phyloP scores from a whole-genome alignment of 352 stramenopile species.

The Phytophthora idaei region DNA sequence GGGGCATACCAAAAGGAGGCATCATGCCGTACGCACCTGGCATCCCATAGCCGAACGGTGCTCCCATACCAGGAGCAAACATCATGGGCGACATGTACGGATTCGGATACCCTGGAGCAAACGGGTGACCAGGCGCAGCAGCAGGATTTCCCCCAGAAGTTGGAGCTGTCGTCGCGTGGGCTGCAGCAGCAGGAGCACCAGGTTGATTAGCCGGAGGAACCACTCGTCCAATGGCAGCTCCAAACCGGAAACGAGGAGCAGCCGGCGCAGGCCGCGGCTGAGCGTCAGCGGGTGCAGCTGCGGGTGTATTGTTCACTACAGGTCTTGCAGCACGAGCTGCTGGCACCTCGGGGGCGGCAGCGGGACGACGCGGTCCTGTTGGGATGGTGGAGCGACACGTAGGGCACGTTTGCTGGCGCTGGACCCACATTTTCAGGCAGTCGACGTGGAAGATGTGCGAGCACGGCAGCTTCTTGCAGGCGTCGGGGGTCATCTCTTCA shows the following conservation, averaged over 20 bases:
- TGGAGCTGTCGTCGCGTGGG: slow-evolving; percentile 18
- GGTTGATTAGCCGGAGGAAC: slow-evolving; percentile 26
- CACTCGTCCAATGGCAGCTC: slow-evolving; percentile 35
- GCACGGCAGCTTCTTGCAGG: slow-evolving; percentile 97
- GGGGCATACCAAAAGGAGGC: slow-evolving; percentile 50
- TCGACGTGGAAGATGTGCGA: slow-evolving; percentile 97
- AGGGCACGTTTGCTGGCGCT: slow-evolving; percentile 98
- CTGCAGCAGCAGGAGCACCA: slow-evolving; percentile 10
- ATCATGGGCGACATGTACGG: slow-evolving; percentile 69
- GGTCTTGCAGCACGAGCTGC: slow-evolving; percentile 28
- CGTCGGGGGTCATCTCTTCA: slow-evolving; percentile 90
- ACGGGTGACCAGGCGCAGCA: slow-evolving; percentile 39
- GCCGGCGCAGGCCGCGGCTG: slow-evolving; percentile 21
- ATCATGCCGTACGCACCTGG: slow-evolving; percentile 63
- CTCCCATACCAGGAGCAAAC: slow-evolving; percentile 42
- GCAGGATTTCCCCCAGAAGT: slow-evolving; percentile 14
- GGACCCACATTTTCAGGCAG: slow-evolving; percentile 98
- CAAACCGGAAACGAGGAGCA: slow-evolving; percentile 40
- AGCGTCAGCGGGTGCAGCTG: slow-evolving; percentile 12
- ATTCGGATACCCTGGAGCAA: slow-evolving; percentile 49
- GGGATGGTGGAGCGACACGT: slow-evolving; percentile 97
- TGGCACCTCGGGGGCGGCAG: slow-evolving; percentile 40
- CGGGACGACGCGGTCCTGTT: slow-evolving; percentile 52
- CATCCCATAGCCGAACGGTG: slow-evolving; percentile 62
- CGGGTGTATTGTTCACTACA: slow-evolving; percentile 24